A percentile compares a stretch with the other conserved stretches of the same genome.
Conservation (phyloP, 495 filamentous ascomycete genomes). For the Daldinia childiae region DNA sequence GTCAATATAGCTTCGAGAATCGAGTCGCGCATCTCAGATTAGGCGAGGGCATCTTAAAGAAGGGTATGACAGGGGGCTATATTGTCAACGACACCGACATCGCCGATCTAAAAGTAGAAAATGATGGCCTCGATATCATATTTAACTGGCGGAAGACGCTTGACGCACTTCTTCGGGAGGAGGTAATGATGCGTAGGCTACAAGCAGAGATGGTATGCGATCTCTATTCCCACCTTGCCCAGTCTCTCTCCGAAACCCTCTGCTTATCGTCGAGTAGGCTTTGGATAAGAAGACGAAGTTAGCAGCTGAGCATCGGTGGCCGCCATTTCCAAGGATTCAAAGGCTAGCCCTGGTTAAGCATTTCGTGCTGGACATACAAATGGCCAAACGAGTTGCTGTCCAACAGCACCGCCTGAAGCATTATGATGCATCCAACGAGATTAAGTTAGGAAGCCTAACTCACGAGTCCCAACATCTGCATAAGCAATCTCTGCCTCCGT, state of each 20-base stretch:
- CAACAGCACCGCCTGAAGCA: slow-evolving; percentile 29
- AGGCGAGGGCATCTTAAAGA: slow-evolving; percentile 29
- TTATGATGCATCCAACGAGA: slow-evolving; percentile 18
- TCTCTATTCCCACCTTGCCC: slow-evolving; percentile 11
- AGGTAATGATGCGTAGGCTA: slow-evolving; percentile 36
- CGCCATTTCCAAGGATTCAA: slow-evolving; percentile 31
- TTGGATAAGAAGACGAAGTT: slow-evolving; percentile 21
- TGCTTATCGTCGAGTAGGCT: slow-evolving; percentile 26
- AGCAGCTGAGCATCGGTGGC: slow-evolving; percentile 29
- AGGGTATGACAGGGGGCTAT: slow-evolving; percentile 34
- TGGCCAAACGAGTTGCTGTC: slow-evolving; percentile 36
- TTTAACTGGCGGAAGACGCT: slow-evolving; percentile 35
- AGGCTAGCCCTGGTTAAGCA: slow-evolving; percentile 26
- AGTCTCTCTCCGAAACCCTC: slow-evolving; percentile 17
- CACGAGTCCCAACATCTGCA: slow-evolving; percentile 34
- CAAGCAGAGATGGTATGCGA: slow-evolving; percentile 34
- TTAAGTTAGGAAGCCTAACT: slow-evolving; percentile 27
- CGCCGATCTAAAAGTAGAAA: slow-evolving; percentile 26
- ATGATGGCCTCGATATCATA: slow-evolving; percentile 25
- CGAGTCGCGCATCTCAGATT: slow-evolving; percentile 32
- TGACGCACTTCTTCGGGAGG: slow-evolving; percentile 33
- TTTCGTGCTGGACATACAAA: slow-evolving; percentile 35
- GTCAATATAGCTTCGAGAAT: slow-evolving; percentile 37
- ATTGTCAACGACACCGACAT: slow-evolving; percentile 39
- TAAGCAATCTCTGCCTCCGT: slow-evolving; percentile 25